Base-by-base conservation (phyloP, 495 filamentous ascomycete genomes). In the Cercophora sp. region DNA sequence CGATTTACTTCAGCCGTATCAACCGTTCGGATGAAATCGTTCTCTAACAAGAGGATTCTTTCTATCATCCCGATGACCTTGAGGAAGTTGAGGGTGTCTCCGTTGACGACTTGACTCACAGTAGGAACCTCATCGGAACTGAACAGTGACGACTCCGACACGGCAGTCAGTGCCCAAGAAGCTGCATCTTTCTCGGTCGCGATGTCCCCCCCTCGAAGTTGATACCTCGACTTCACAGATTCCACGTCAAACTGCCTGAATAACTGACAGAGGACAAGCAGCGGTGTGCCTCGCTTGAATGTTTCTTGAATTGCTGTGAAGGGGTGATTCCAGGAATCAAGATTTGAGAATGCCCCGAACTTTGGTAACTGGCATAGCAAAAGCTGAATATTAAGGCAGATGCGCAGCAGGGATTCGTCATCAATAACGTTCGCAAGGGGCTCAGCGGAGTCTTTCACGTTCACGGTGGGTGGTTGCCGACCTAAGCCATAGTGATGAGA, bases 401-500 rank as follows among this genome's bases (percentile, higher is more conserved):
- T 31, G 50, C 24, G 22, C 24, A 52, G 19, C 5, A 52, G 9
- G 3, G 50, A 52, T 1, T 13, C 24, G 15, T 15, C 41, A 15
- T 26, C 22, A 15, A 44, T 2, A 25, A 24, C 10, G n/a, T 13
- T 27, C 22, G 22, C 29, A 24, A 15, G 22, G 13, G 20, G n/a
- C n/a, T 42, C 15, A 10, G 23, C 11, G 23, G 24, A 11, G 8
- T 15, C 11, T 13, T 2, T 22, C 18, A 18, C 9, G 6, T 34
- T 44, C 22, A 22, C 11, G 9, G 31, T 32, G 10, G 22, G 18
- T 9, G 16, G 36, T 15, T 23, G 42, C 9, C 40, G 24, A 5
- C 48, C 49, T 22, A 57, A 61, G 18, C 18, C 8, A 44, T 65
- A 65, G 40, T 58, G 62, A 0, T 60, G 51, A 0, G 44, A n/a